Evolutionary conservation across 2,329 filamentous ascomycete genomes (phyloP), one percentile per base, ranked within the genome.

Genomic region (Volutella citrinella): DNA sequence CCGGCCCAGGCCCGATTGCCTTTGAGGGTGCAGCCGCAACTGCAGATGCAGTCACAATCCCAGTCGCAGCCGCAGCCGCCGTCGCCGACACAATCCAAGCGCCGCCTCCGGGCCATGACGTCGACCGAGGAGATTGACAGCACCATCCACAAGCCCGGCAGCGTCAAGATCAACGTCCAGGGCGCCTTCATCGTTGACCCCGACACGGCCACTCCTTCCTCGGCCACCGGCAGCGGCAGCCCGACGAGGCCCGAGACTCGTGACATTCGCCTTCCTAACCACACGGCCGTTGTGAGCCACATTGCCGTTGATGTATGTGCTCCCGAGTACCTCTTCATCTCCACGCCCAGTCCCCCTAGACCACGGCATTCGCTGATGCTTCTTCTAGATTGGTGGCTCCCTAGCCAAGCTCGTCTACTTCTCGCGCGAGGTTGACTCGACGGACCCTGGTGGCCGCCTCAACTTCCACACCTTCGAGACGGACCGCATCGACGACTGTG

Each of bases 401-500:
- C 73, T 98, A 20, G 90, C 89, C 47, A 98, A 98, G 68, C 79
- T 98, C 27, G 93, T 98, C 40, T 98, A 96, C 69, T 97, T 97
- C 48, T 93, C 90, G 13, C 85, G 87, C 46, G 93, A 97, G 64
- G 77, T 84, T 25, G 77, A 84, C 56, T 85, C 84, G 10, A 78
- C 74, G 18, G 84, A 90, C 50, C 82, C 85, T 30, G 93, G 93
- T 36, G 93, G 93, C 35, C 82, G 93, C 16, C 72, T 98, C 34
- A 95, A 95, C 64, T 98, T 98, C 58, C 76, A 95, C 55, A 94
- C 84, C 55, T 97, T 97, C 65, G 93, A 98, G 68, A 97, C 93
- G 5, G 88, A 96, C 54, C 80, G 81, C 39, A 95, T 98, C 54
- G 88, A 95, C 55, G 81, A 93, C 44, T 96, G 90, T 63, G 84